These are phyloP conservation scores for Borealophlyctis nickersoniae DNA, from an alignment of 192 early-diverging fungal genomes.

Conservation along the genomic window DNA sequence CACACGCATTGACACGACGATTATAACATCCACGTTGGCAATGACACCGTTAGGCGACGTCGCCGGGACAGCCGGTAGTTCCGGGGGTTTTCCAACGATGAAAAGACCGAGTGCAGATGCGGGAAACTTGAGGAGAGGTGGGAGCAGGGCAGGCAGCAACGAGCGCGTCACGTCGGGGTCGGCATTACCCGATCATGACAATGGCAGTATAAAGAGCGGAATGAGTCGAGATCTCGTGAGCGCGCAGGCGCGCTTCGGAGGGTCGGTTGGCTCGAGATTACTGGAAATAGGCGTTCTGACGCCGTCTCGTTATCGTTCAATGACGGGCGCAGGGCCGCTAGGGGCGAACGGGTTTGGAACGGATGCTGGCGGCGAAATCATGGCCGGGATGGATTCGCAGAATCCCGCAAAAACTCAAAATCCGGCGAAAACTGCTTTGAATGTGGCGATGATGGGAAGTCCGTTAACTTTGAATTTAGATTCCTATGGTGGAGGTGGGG, in stretches of 20 bases:
- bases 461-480: constrained; percentile 14
- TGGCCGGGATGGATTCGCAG: neutral
- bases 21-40: constrained; percentile 5
- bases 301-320: neutral
- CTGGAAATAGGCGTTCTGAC: neutral
- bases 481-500: neutral
- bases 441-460: constrained; percentile 26
- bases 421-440: constrained; percentile 18
- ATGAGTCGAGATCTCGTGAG: too few species aligned
- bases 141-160: neutral
- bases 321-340: neutral
- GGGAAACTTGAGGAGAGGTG: neutral
- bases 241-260: neutral
- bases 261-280: neutral
- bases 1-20: constrained; percentile 2
- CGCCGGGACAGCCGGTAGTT: neutral
- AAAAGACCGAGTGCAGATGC: neutral
- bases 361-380: neutral
- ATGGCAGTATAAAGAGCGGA: too few species aligned
- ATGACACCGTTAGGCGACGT: constrained; percentile 2
- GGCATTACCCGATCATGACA: too few species aligned
- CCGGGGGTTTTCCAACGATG: neutral
- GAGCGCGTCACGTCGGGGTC: too few species aligned
- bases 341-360: neutral
- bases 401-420: constrained; percentile 8